These are phyloP conservation scores for Lasiodiplodia citricola DNA, from an alignment of 2,329 filamentous ascomycete genomes.

Conservation along the genomic window DNA sequence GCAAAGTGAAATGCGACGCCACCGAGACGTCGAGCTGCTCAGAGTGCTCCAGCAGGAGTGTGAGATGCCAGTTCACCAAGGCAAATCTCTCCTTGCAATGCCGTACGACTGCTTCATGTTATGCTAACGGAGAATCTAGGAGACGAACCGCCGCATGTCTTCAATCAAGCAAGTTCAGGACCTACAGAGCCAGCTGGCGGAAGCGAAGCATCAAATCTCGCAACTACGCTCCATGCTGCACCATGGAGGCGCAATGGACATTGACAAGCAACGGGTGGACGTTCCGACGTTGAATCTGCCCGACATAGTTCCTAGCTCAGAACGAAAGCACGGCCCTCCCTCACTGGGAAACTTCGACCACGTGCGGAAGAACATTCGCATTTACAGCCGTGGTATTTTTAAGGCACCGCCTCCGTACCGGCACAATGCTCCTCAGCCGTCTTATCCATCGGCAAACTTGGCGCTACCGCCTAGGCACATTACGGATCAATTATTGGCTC, in stretches of 20 bases:
- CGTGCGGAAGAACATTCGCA: slow-evolving; percentile 74
- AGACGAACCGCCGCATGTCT: slow-evolving; percentile 97
- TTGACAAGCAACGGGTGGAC: slow-evolving; percentile 39
- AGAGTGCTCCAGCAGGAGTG: slow-evolving; percentile 93
- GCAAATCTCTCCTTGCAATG: background rate
- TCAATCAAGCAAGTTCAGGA: slow-evolving; percentile 99
- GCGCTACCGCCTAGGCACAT: slow-evolving; percentile 73
- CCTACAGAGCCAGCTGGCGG: slow-evolving; percentile 86
- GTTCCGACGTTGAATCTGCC: slow-evolving; percentile 40
- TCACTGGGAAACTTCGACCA: slow-evolving; percentile 71
- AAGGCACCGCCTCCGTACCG: slow-evolving; percentile 75
- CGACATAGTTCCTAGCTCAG: slow-evolving; percentile 49
- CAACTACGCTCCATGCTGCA: slow-evolving; percentile 70
- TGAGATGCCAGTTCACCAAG: slow-evolving; percentile 98
- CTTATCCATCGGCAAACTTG: slow-evolving; percentile 50
- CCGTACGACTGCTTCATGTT: background rate
- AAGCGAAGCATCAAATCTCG: slow-evolving; percentile 79
- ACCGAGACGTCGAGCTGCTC: slow-evolving; percentile 96
- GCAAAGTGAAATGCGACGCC: slow-evolving; percentile 85
- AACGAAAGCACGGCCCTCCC: slow-evolving; percentile 56
- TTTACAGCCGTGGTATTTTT: slow-evolving; percentile 78
- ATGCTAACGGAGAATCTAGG: slow-evolving; percentile 42
- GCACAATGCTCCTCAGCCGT: slow-evolving; percentile 54
- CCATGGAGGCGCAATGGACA: slow-evolving; percentile 53
- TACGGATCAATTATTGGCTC: slow-evolving; percentile 73